Base-by-base conservation (phyloP, 2,329 filamentous ascomycete genomes). In the Verticillium longisporum region DNA sequence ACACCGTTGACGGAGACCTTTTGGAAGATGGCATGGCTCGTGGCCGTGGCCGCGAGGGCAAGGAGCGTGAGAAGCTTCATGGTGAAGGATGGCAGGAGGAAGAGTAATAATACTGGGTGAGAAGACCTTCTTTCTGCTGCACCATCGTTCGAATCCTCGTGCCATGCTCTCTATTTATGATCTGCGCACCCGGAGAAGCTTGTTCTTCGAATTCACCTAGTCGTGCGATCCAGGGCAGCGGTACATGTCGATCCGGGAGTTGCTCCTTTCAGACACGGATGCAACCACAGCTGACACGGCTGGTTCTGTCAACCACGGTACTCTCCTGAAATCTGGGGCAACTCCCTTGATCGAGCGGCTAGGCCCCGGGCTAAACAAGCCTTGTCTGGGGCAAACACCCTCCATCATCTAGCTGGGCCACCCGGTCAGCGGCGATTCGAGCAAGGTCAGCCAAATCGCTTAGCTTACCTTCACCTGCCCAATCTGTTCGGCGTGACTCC, bases 1-100 rank as follows among this genome's bases (percentile, higher is more conserved):
- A 71, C 72, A 50, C 78, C 79, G 61, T 82, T 75, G 62, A 83
- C 75, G 6, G 77, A 78, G 56, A 84, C 73, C 62, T 67, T 69
- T 62, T 73, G 70, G 64, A 78, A 78, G 66, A 80, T 78, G 57
- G 72, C 68, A 63, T 80, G 78, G 41, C 73, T 75, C 9, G 72
- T 69, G 33, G 74, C 69, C 50, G 68, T 67, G 58, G 73, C 70
- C 55, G 67, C 64, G n/a, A 68, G 59, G 37, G 58, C 56, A 4
- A 67, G 55, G 26, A 63, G 14, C 9, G 63, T 32, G 1, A 58
- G 59, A 55, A 60, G 37, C 56, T 64, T 66, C 66, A 67, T 67
- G 31, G n/a, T 58, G 11, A 15, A n/a, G 3, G 13, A 9, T 2
- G 31, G 18, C 2, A 26, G 53, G 11, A 55, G 31, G 33, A 3